Percentiles rank a stretch among this genome's conserved stretches.
Evolutionary conservation across 176 grass and related monocot genomes (phyloP).

Genomic region (Avena eriantha): DNA sequence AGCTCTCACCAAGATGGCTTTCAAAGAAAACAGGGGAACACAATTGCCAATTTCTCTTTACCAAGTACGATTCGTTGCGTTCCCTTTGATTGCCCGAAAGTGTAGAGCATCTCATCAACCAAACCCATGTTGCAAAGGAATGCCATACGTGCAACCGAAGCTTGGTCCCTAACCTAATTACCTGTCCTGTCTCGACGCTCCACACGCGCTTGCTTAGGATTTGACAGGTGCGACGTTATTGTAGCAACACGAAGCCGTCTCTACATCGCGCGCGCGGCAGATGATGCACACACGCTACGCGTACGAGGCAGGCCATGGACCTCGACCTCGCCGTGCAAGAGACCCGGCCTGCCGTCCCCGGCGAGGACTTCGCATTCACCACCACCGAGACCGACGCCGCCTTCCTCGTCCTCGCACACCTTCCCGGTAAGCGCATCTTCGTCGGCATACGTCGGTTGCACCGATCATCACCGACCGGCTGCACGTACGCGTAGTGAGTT

Average conservation of each 20-base stretch:
- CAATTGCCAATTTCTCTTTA: too few species aligned
- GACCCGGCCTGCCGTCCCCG: slow-evolving; percentile 28
- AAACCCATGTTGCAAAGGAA: slow-evolving; percentile 27
- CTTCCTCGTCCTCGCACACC: slow-evolving; percentile 73
- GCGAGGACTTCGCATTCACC: slow-evolving; percentile 61
- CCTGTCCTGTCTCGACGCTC: neutral
- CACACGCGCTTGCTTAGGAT: neutral
- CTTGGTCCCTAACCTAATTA: neutral
- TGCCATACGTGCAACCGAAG: slow-evolving; percentile 32
- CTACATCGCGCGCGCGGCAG: neutral
- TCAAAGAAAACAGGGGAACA: too few species aligned
- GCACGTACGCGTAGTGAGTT: too few species aligned
- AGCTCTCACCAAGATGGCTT: too few species aligned
- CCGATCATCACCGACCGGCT: neutral
- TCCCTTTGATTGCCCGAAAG: neutral
- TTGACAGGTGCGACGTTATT: neutral
- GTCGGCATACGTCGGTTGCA: neutral
- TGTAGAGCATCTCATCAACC: neutral
- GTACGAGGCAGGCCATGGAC: slow-evolving; percentile 53
- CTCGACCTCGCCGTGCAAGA: slow-evolving; percentile 64
- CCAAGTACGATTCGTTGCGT: too few species aligned
- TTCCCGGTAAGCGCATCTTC: slow-evolving; percentile 57
- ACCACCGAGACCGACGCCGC: slow-evolving; percentile 66
- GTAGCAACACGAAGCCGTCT: slow-evolving; percentile 20
- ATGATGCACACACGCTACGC: neutral